Evolutionary conservation across 306 rosid genomes (phyloP).

Genomic region (Ceratonia siliqua): DNA sequence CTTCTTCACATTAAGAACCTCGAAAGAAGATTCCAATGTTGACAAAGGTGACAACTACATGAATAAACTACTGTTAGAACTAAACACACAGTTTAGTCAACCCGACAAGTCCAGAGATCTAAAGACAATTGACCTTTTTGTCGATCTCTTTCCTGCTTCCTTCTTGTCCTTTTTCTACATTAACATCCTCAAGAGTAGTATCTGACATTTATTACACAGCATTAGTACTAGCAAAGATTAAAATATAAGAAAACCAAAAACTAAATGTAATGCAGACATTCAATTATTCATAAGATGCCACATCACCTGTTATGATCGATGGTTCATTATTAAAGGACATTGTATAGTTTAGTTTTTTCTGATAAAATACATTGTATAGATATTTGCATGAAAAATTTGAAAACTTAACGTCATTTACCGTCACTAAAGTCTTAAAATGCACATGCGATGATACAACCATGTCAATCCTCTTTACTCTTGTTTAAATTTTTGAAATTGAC

Average conservation of each 20-base stretch:
- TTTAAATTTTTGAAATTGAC: not conserved
- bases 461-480: too few relatives aligned
- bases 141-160: conserved; percentile 59
- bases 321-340: not conserved
- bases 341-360: not conserved
- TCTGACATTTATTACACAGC: conserved; percentile 43
- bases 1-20: conserved; percentile 85
- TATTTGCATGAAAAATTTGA: not conserved
- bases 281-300: conserved; percentile 8
- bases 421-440: not conserved
- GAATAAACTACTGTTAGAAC: conserved; percentile 36
- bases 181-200: conserved; percentile 43
- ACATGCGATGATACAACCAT: not conserved
- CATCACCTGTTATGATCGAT: not conserved
- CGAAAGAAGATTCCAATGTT: conserved; percentile 87
- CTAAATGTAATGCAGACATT: not conserved
- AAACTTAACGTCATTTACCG: not conserved
- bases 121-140: conserved; percentile 63
- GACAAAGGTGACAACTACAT: conserved; percentile 91
- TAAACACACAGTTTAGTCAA: conserved; percentile 22
- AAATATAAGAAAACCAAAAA: conserved; percentile 28
- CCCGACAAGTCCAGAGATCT: conserved; percentile 4
- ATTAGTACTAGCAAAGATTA: conserved; percentile 32
- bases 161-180: conserved; percentile 53
- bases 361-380: not conserved